Percentiles rank a stretch among this genome's conserved stretches.
Conservation (phyloP, 2,329 filamentous ascomycete genomes). For the Fusarium algeriense region DNA sequence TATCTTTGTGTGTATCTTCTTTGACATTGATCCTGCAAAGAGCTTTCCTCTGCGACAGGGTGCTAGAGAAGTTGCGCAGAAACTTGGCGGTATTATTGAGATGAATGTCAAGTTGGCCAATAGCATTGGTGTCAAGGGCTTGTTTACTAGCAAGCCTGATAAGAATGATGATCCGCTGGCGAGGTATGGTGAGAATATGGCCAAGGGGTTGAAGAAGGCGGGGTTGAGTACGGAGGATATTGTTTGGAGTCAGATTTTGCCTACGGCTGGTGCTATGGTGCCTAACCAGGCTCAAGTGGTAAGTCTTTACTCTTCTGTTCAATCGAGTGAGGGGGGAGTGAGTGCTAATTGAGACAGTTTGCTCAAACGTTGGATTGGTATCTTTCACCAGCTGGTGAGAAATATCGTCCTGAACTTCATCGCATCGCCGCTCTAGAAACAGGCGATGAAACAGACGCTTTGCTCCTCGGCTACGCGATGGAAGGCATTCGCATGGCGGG, state of each 20-base stretch:
- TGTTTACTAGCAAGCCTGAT: constrained; percentile 62
- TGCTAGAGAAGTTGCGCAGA: constrained; percentile 66
- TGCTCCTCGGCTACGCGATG: constrained; percentile 76
- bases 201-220: constrained; percentile 73
- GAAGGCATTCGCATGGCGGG: constrained; percentile 78
- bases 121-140: constrained; percentile 53
- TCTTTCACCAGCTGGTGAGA: constrained; percentile 66
- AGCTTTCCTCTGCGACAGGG: constrained; percentile 73
- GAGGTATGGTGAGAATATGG: constrained; percentile 73
- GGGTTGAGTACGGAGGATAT: constrained; percentile 75
- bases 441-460: constrained; percentile 69
- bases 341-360: constrained; percentile 62
- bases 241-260: constrained; percentile 77
- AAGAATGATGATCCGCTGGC: constrained; percentile 69
- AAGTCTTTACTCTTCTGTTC: constrained; percentile 44
- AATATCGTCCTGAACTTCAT: constrained; percentile 71
- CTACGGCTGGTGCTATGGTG: constrained; percentile 74
- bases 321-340: not conserved
- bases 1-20: constrained; percentile 75
- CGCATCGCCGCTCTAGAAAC: constrained; percentile 67
- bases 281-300: constrained; percentile 78
- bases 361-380: constrained; percentile 81
- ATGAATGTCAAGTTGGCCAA: constrained; percentile 72
- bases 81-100: constrained; percentile 73
- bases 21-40: constrained; percentile 74